phyloP scores from a whole-genome alignment of 495 filamentous ascomycete species.

The Baudoinia panamericana region DNA sequence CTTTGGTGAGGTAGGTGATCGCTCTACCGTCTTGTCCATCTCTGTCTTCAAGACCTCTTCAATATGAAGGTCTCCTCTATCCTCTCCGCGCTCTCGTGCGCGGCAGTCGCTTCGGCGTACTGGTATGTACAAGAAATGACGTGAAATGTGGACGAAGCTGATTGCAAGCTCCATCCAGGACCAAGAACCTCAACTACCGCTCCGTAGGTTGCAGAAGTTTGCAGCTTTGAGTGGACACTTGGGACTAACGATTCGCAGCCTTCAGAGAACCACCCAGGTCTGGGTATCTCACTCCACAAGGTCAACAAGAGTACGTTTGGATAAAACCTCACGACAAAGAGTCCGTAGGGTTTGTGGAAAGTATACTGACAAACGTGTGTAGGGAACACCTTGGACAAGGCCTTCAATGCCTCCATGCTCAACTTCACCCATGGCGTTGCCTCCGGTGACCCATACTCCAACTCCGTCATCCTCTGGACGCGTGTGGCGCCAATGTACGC shows the following conservation, averaged over 20 bases:
- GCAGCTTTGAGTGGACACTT: background rate
- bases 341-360: background rate
- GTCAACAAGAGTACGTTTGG: conserved; percentile 30
- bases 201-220: background rate
- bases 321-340: background rate
- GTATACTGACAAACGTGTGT: background rate
- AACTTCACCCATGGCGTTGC: conserved; percentile 58
- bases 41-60: background rate
- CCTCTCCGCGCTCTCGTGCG: conserved; percentile 1
- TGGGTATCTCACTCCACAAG: conserved; percentile 41
- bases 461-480: conserved; percentile 54
- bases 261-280: conserved; percentile 42
- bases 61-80: conserved; percentile 12
- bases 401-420: conserved; percentile 35
- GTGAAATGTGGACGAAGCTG: background rate
- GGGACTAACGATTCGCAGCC: conserved; percentile 38
- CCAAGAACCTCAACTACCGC: conserved; percentile 18
- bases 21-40: background rate
- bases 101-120: conserved; percentile 7
- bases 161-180: conserved; percentile 1
- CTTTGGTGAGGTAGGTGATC: background rate
- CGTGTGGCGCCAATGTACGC: conserved; percentile 43
- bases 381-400: conserved; percentile 27
- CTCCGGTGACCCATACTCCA: conserved; percentile 53
- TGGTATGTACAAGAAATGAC: background rate